A percentile compares a stretch with the other conserved stretches of the same genome.
phyloP scores from a whole-genome alignment of 2,329 filamentous ascomycete species.

The Penicillium thymicola region DNA sequence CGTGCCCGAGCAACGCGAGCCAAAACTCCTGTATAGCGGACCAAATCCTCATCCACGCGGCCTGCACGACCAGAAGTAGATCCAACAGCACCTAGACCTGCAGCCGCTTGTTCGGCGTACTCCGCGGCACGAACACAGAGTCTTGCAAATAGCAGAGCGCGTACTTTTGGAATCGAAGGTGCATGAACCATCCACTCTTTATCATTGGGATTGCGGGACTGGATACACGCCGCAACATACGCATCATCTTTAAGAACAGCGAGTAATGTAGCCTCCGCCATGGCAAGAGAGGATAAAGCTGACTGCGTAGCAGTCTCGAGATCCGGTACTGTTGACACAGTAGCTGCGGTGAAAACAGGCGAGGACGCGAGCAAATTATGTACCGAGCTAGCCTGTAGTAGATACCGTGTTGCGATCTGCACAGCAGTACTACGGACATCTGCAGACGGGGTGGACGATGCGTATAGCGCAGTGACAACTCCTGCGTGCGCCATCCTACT shows the following conservation, averaged over 20 bases:
- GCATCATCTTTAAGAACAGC: slow-evolving; percentile 93
- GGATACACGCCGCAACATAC: slow-evolving; percentile 77
- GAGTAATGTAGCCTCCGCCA: slow-evolving; percentile 85
- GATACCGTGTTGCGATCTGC: slow-evolving; percentile 68
- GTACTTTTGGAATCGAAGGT: slow-evolving; percentile 81
- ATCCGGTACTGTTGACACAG: slow-evolving; percentile 39
- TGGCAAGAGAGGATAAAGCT: slow-evolving; percentile 55
- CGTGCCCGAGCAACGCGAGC: slow-evolving; percentile 73
- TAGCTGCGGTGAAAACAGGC: slow-evolving; percentile 40
- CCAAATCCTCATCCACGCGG: slow-evolving; percentile 60
- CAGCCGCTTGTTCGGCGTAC: slow-evolving; percentile 71
- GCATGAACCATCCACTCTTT: slow-evolving; percentile 96
- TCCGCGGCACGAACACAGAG: slow-evolving; percentile 85
- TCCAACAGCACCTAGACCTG: slow-evolving; percentile 45
- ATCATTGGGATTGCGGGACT: slow-evolving; percentile 76
- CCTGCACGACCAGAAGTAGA: slow-evolving; percentile 22
- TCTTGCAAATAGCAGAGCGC: slow-evolving; percentile 81
- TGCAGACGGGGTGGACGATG: slow-evolving; percentile 58
- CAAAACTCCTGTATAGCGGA: slow-evolving; percentile 73
- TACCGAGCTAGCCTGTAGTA: slow-evolving; percentile 75
- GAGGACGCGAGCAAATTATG: slow-evolving; percentile 68
- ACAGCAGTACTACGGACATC: slow-evolving; percentile 70
- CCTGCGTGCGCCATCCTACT: slow-evolving; percentile 68
- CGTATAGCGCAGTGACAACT: slow-evolving; percentile 68
- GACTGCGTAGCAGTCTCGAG: slow-evolving; percentile 45